phyloP scores from a whole-genome alignment of 352 stramenopile genomes.

The Pythium vanterpoolii region DNA sequence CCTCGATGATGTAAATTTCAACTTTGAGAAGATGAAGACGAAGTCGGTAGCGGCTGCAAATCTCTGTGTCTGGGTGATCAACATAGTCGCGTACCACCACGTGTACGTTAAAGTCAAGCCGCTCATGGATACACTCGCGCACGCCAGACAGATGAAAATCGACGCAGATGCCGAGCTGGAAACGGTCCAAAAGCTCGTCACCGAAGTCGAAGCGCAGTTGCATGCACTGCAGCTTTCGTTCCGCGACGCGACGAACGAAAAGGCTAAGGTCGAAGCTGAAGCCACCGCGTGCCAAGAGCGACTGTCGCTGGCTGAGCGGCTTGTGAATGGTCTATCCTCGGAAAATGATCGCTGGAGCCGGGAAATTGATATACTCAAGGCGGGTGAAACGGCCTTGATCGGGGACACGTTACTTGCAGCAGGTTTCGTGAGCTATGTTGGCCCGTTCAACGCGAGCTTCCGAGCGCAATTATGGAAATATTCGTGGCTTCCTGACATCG shows the following conservation, averaged over 20 bases:
- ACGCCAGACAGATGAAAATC: slow-evolving; percentile 65
- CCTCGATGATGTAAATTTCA: slow-evolving; percentile 89
- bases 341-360: slow-evolving; percentile 89
- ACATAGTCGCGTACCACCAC: slow-evolving; percentile 91
- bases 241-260: slow-evolving; percentile 87
- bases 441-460: slow-evolving; percentile 87
- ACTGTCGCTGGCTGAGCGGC: slow-evolving; percentile 80
- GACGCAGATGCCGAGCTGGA: slow-evolving; percentile 82
- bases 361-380: slow-evolving; percentile 82
- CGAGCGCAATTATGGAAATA: slow-evolving; percentile 80
- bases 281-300: slow-evolving; percentile 83
- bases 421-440: slow-evolving; percentile 91
- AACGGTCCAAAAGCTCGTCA: slow-evolving; percentile 76
- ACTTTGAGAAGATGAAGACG: slow-evolving; percentile 93
- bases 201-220: slow-evolving; percentile 81
- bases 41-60: slow-evolving; percentile 91
- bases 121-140: slow-evolving; percentile 91
- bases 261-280: slow-evolving; percentile 88
- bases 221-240: slow-evolving; percentile 76
- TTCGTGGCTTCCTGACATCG: slow-evolving; percentile 87
- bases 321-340: slow-evolving; percentile 85
- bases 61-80: slow-evolving; percentile 92
- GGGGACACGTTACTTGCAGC: slow-evolving; percentile 87
- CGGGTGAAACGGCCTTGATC: slow-evolving; percentile 70
- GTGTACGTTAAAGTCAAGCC: slow-evolving; percentile 94